Base-by-base conservation (phyloP, 441 rosid species). In the Brassica balearica region DNA sequence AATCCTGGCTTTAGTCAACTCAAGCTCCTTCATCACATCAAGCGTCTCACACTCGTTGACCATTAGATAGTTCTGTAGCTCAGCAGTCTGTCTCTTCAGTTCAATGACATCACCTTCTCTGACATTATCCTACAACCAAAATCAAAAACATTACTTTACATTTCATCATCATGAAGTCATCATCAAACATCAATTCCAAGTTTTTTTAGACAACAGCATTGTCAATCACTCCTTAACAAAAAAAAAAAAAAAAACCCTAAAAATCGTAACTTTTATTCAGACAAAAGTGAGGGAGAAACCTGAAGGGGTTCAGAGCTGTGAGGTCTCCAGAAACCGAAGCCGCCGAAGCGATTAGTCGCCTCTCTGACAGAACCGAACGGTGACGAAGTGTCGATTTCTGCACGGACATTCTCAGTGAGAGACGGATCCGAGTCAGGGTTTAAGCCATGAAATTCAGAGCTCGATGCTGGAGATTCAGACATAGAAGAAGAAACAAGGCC, bases 291-390 rank as follows among this genome's bases (percentile, higher is more conserved):
- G 41, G 41, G 34, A 46, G 51, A 27, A 69, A 90, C 97, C 95
- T 87, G 87, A 67, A 53, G 10, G 73, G 82, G 12, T 19, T 25
- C 68, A 29, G 72, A 70, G 22, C 0, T 34, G 6, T 72, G 86
- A 58, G 98, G 97, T 77, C 78, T 95, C 99, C 99, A 93, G 89
- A 80, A 90, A 69, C 99, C 98, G 64, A 91, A 72, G 32, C 97
- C 99, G 53, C 99, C 97, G 76, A 95, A 95, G 17, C 97, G 92
- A 80, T 72, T 80, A 12, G 89, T 96, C 0, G 98, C 97, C 58
- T 93, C 98, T 85, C 85, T 93, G 32, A 95, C 99, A 1, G 99
- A 93, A 88, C 85, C 95, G 71, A 95, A 91, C 41, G 96, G 99
- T 11, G 89, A 89, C 58, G 99, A 93, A 1, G 98, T 88, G 48